Evolutionary conservation across 805 yeast genomes (phyloP).

Genomic region (Zygoascus flipseniorum): DNA sequence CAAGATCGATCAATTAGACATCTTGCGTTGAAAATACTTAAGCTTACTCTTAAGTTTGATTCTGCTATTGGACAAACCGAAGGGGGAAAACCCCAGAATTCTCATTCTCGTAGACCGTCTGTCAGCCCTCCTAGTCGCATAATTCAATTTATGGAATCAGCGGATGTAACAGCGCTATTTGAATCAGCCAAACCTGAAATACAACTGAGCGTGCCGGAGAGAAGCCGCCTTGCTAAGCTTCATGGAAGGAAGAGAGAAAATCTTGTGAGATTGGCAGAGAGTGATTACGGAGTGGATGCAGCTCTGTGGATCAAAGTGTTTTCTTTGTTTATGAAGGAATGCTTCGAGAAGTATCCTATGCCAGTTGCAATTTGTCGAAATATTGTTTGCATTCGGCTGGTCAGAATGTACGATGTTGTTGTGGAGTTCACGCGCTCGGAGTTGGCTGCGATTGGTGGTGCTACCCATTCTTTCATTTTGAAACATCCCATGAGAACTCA

Average conservation of each 20-base stretch:
- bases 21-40: slow-evolving; percentile 64
- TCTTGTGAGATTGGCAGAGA: slow-evolving; percentile 71
- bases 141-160: slow-evolving; percentile 65
- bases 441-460: neutral
- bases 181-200: slow-evolving; percentile 39
- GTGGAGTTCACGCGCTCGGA: slow-evolving; percentile 19
- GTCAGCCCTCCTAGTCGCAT: slow-evolving; percentile 23
- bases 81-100: slow-evolving; percentile 7
- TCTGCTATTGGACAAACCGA: slow-evolving; percentile 50
- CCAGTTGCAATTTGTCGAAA: slow-evolving; percentile 91
- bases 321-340: slow-evolving; percentile 61
- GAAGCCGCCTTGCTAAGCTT: slow-evolving; percentile 59
- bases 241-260: slow-evolving; percentile 51
- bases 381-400: slow-evolving; percentile 78
- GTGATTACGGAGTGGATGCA: slow-evolving; percentile 90
- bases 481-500: slow-evolving; percentile 35
- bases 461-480: slow-evolving; percentile 10
- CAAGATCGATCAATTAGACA: slow-evolving; percentile 72
- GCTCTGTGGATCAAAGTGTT: slow-evolving; percentile 92
- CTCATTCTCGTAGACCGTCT: slow-evolving; percentile 15
- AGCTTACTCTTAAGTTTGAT: slow-evolving; percentile 80
- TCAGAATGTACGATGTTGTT: slow-evolving; percentile 50
- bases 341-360: slow-evolving; percentile 79
- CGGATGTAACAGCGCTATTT: slow-evolving; percentile 59
- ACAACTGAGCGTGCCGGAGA: slow-evolving; percentile 60